Evolutionary conservation across 1,284 basidiomycete species (phyloP).

Genomic region (Polyporus tsugae): DNA sequence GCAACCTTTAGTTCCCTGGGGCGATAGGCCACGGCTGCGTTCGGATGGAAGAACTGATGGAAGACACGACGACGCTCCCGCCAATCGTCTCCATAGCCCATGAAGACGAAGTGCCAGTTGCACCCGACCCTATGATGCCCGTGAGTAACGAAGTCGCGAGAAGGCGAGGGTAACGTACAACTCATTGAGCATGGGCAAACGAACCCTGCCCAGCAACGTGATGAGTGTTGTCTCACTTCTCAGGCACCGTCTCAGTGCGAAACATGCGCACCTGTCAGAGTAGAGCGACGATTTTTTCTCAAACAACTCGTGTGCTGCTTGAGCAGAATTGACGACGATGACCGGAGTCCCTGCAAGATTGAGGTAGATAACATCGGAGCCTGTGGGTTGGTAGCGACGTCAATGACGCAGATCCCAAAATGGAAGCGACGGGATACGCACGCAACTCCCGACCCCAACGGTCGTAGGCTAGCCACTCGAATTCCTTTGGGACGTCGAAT

Average conservation of each 20-base stretch:
- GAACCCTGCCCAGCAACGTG: constrained; percentile 25
- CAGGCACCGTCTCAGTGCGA: constrained; percentile 4
- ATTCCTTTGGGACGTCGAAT: constrained; percentile 38
- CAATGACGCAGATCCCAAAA: background rate
- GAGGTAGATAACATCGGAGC: constrained; percentile 39
- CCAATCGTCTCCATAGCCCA: constrained; percentile 39
- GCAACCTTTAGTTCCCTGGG: constrained; percentile 33
- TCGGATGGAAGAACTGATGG: constrained; percentile 38
- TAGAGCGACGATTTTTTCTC: constrained; percentile 38
- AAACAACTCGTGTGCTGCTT: constrained; percentile 40
- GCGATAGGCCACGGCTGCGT: constrained; percentile 34
- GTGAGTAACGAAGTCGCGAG: constrained; percentile 21
- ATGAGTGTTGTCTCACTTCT: constrained; percentile 4
- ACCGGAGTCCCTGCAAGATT: constrained; percentile 35
- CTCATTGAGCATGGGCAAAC: constrained; percentile 39
- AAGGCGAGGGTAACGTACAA: constrained; percentile 29
- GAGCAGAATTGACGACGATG: constrained; percentile 39
- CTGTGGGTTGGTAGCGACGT: constrained; percentile 24
- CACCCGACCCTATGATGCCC: constrained; percentile 34
- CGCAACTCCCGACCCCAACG: constrained; percentile 35
- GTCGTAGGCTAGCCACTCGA: constrained; percentile 38
- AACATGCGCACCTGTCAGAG: constrained; percentile 34
- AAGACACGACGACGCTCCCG: constrained; percentile 36
- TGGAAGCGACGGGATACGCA: constrained; percentile 17
- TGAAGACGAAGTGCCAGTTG: constrained; percentile 40